These are phyloP conservation scores for Pleodorina starrii DNA, from an alignment of 139 green algal genomes.

Conservation along the genomic window DNA sequence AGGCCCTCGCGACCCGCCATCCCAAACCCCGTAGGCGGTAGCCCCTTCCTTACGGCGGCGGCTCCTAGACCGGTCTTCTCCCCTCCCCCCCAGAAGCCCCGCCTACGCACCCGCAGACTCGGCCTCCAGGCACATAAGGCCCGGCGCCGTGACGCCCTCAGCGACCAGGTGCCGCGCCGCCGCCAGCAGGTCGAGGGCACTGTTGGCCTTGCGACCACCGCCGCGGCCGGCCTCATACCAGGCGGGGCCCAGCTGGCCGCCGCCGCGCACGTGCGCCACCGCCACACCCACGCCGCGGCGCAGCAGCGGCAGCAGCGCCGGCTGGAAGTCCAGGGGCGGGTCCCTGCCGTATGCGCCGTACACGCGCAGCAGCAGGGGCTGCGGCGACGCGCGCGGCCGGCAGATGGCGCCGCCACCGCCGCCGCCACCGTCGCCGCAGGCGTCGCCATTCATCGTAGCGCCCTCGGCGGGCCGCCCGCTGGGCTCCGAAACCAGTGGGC, in stretches of 20 bases:
- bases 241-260: slow-evolving; percentile 27
- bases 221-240: slow-evolving; percentile 52
- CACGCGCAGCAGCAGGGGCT: slow-evolving; percentile 41
- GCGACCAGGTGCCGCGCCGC: slow-evolving; percentile 18
- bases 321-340: not conserved
- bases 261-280: slow-evolving; percentile 53
- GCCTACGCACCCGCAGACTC: slow-evolving; percentile 33
- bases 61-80: too few relatives aligned
- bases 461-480: not conserved
- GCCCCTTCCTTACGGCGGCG: too few relatives aligned
- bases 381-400: too few relatives aligned
- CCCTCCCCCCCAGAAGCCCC: too few relatives aligned
- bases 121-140: slow-evolving; percentile 6
- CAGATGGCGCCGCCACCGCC: too few relatives aligned
- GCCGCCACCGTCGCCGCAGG: too few relatives aligned
- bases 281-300: slow-evolving; percentile 23
- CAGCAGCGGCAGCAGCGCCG: slow-evolving; percentile 29
- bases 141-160: not conserved
- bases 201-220: slow-evolving; percentile 15
- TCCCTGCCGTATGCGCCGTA: slow-evolving; percentile 47
- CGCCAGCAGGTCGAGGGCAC: slow-evolving; percentile 44
- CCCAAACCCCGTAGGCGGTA: too few relatives aligned
- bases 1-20: too few relatives aligned
- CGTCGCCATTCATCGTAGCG: too few relatives aligned
- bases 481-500: not conserved